Percentiles rank a stretch among this genome's conserved stretches.
These are phyloP conservation scores for Magnusiomyces tetraspermus DNA, from an alignment of 1,139 yeast genomes.

Conservation along the genomic window DNA sequence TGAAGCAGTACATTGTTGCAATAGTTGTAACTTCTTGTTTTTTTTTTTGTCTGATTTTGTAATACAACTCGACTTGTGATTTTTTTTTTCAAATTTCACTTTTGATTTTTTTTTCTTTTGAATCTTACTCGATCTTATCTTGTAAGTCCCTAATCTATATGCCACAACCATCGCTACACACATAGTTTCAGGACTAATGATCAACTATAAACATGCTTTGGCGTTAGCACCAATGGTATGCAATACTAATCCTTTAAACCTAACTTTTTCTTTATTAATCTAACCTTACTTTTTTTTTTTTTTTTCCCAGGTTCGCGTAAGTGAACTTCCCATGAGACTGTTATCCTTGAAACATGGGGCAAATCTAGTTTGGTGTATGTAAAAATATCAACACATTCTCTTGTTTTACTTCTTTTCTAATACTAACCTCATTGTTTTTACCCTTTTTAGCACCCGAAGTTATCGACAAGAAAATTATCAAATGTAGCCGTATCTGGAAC, in stretches of 20 bases:
- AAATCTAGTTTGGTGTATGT: constrained; percentile 75
- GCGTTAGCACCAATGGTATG: constrained; percentile 82
- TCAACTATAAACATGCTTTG: constrained; percentile 54
- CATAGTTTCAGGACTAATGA: constrained; percentile 16
- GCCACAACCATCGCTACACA: background rate
- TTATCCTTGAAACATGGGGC: constrained; percentile 77
- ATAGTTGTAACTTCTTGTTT: too few species aligned
- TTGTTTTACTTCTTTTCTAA: background rate
- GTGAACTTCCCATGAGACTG: constrained; percentile 83
- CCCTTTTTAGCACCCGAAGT: constrained; percentile 57
- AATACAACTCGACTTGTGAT: too few species aligned
- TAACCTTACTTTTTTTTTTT: too few species aligned
- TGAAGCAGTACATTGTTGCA: too few species aligned
- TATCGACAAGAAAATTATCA: constrained; percentile 70
- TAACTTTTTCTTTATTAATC: background rate
- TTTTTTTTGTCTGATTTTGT: too few species aligned
- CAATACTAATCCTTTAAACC: background rate
- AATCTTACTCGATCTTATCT: too few species aligned
- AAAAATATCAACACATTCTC: background rate
- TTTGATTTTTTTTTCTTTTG: constrained; percentile 10
- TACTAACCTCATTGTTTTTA: background rate
- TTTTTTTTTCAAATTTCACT: too few species aligned
- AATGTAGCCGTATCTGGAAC: constrained; percentile 55
- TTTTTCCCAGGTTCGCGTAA: constrained; percentile 61
- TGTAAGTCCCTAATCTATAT: background rate